Conservation (phyloP, 164 flowering plant genomes). For the Vitis labrusca region DNA sequence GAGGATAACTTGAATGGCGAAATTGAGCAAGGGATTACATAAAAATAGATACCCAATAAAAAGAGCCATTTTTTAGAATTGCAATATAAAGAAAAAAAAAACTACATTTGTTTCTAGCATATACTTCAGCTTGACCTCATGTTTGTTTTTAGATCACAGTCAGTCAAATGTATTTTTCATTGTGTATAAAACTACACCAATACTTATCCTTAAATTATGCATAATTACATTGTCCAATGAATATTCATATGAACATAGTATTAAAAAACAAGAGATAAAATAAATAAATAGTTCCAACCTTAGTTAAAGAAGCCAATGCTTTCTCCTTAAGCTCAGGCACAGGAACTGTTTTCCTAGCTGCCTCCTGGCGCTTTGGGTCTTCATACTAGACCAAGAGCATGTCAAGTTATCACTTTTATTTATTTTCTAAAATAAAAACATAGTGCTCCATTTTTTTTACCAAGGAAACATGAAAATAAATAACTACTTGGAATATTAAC, state of each 20-base stretch:
- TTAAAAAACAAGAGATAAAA: slow-evolving; percentile 3
- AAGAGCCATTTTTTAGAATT: no score
- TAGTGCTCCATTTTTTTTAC: no score
- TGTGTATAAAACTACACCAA: neutral
- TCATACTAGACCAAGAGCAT: slow-evolving; percentile 59
- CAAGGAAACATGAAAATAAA: no score
- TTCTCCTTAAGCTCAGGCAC: slow-evolving; percentile 90
- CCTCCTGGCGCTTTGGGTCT: slow-evolving; percentile 68
- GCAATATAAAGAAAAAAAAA: no score
- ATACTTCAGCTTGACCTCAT: neutral
- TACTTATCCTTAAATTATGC: neutral
- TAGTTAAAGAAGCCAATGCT: slow-evolving; percentile 78
- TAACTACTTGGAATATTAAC: no score
- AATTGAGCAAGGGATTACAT: no score
- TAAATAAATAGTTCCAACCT: slow-evolving; percentile 40
- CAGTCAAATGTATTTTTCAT: neutral
- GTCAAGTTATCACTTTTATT: neutral
- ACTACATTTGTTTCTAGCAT: neutral
- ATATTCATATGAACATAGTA: neutral
- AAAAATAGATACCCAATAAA: no score
- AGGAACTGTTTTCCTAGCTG: slow-evolving; percentile 80
- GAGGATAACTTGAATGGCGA: no score
- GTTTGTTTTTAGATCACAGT: neutral
- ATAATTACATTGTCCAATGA: neutral
- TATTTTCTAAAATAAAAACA: no score